A percentile compares a stretch with the other conserved stretches of the same genome.
Evolutionary conservation across 805 yeast species (phyloP).

Genomic region (Pichia pseudocactophila): DNA sequence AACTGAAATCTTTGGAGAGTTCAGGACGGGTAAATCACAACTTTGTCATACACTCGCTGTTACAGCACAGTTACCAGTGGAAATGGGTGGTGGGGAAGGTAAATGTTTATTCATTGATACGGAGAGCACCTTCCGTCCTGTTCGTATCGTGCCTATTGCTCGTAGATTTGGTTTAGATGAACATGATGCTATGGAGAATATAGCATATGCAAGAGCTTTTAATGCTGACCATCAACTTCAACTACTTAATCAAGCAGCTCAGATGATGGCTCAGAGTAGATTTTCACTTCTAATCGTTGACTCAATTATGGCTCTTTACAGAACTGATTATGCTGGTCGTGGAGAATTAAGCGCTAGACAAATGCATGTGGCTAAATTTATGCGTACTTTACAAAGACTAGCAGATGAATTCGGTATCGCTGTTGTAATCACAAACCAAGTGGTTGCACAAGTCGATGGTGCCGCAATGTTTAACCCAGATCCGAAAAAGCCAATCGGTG

Average conservation of each 20-base stretch:
- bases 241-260: slow-evolving; percentile 80
- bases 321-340: slow-evolving; percentile 92
- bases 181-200: slow-evolving; percentile 91
- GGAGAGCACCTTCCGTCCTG: slow-evolving; percentile 94
- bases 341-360: slow-evolving; percentile 95
- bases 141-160: slow-evolving; percentile 81
- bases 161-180: slow-evolving; percentile 86
- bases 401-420: slow-evolving; percentile 99
- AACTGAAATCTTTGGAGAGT: slow-evolving; percentile 95
- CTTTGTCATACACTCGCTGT: slow-evolving; percentile 94
- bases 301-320: slow-evolving; percentile 90
- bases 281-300: slow-evolving; percentile 90
- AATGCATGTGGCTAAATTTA: slow-evolving; percentile 84
- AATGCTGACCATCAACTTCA: slow-evolving; percentile 94
- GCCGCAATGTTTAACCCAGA: slow-evolving; percentile 85
- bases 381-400: slow-evolving; percentile 83
- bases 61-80: slow-evolving; percentile 92
- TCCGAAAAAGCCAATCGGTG: slow-evolving; percentile 98
- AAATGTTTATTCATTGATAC: slow-evolving; percentile 94
- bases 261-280: slow-evolving; percentile 92
- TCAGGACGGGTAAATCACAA: slow-evolving; percentile 96
- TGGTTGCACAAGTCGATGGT: slow-evolving; percentile 95
- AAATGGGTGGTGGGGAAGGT: slow-evolving; percentile 98
- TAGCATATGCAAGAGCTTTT: slow-evolving; percentile 94
- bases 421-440: slow-evolving; percentile 91